Base-by-base conservation (phyloP, 2,329 filamentous ascomycete genomes). In the Huntiella bhutanensis region DNA sequence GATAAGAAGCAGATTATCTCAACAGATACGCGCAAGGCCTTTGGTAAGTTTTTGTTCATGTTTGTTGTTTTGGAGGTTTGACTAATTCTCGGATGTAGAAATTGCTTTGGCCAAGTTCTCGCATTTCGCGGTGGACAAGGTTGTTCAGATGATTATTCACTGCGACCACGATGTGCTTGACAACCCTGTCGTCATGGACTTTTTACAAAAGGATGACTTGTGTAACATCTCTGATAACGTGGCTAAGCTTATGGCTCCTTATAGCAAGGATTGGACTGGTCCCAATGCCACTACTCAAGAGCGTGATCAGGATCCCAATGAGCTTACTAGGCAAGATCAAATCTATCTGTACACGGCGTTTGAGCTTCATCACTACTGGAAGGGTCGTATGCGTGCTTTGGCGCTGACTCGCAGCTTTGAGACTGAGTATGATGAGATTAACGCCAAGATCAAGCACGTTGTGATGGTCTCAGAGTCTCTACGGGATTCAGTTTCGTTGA, bases 1-100 rank as follows among this genome's bases (percentile, higher is more conserved):
- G 88, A 95, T 59, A 96, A 96, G 75, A 96, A 95, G 67, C 86
- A 95, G 61, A 77, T 98, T 61, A 94, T 98, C 57, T 86, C 82
- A 41, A 80, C 77, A 53, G 88, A 96, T 61, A 68, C 96, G 57
- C 82, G 82, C 56, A 88, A 88, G 64, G 83, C 77, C 48, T 92
- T 85, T 64, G 82, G 75, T 79, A 67, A 63, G 72, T 61, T 4
- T 16, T 17, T 13, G 4, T 41, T 37, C 16, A 16, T 35, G 17
- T 12, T 47, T 42, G 5, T 19, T 32, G 22, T 42, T 13, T 15
- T 17, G 34, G 34, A 32, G 41, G 46, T 40, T 59, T 67, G n/a
- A 22, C 60, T 68, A 56, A 69, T 51, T 6, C 11, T 32, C 13
- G 2, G 35, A 7, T 49, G 12, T n/a, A 75, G 71, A 92, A 70